phyloP scores from a whole-genome alignment of 2,329 filamentous ascomycete species.

The Aspergillus uvarum region DNA sequence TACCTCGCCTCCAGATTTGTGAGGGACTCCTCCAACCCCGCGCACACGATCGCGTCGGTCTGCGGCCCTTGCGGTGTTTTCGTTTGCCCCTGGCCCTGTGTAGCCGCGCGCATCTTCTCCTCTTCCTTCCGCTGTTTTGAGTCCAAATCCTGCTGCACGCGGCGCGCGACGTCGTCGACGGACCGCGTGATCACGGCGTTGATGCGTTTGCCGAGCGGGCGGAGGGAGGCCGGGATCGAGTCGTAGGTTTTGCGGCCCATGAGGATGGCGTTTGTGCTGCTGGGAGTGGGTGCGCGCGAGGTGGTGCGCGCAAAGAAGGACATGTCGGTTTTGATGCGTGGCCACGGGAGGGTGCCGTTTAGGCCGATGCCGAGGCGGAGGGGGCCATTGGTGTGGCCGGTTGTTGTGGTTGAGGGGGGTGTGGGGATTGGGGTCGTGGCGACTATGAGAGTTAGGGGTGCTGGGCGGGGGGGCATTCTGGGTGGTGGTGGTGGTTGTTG shows the following conservation, averaged over 20 bases:
- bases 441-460: conserved; percentile 82
- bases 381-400: background rate
- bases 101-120: background rate
- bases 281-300: conserved; percentile 52
- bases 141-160: conserved; percentile 38
- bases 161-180: conserved; percentile 28
- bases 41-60: conserved; percentile 52
- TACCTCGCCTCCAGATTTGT: conserved; percentile 33
- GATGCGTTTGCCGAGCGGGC: conserved; percentile 74
- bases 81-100: conserved; percentile 11
- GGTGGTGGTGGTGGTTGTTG: background rate
- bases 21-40: conserved; percentile 61
- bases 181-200: conserved; percentile 76
- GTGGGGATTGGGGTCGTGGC: conserved; percentile 67
- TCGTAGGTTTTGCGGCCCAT: conserved; percentile 99
- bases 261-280: conserved; percentile 69
- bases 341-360: conserved; percentile 81
- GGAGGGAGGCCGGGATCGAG: conserved; percentile 74
- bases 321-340: conserved; percentile 85
- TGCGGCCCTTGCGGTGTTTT: conserved; percentile 5
- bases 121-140: conserved; percentile 26
- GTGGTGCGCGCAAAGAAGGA: conserved; percentile 91
- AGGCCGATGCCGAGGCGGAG: conserved; percentile 79
- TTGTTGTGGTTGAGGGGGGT: conserved; percentile 53
- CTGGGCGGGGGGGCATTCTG: conserved; percentile 13